Evolutionary conservation across 1,284 basidiomycete species (phyloP).

Genomic region (Boletus austroedulis): DNA sequence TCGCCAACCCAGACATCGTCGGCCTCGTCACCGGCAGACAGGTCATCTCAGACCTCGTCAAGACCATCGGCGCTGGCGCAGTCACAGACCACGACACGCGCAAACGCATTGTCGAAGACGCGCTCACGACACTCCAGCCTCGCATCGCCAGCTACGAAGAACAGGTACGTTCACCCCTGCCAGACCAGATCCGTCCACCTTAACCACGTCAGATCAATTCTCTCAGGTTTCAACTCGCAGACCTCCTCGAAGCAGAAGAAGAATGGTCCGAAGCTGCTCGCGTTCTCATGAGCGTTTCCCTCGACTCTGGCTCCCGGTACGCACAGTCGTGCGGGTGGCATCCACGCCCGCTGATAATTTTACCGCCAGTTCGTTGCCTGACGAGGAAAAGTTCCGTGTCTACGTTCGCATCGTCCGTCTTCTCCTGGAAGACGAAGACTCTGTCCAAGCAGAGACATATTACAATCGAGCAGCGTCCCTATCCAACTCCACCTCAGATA

Average conservation of each 20-base stretch:
- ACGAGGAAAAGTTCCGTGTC: slow-evolving; percentile 84
- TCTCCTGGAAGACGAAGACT: slow-evolving; percentile 93
- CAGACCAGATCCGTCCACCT: slow-evolving; percentile 9
- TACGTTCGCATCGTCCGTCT: slow-evolving; percentile 95
- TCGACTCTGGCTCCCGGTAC: slow-evolving; percentile 88
- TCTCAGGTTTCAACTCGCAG: slow-evolving; percentile 83
- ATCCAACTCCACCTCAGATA: slow-evolving; percentile 74
- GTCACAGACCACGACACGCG: slow-evolving; percentile 57
- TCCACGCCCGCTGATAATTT: slow-evolving; percentile 2
- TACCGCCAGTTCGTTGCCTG: slow-evolving; percentile 58
- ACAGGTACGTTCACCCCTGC: slow-evolving; percentile 59
- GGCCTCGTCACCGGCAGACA: slow-evolving; percentile 84
- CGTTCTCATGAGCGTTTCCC: slow-evolving; percentile 85
- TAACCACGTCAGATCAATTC: slow-evolving; percentile 62
- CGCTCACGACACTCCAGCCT: slow-evolving; percentile 69
- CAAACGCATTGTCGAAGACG: slow-evolving; percentile 71
- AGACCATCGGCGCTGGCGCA: slow-evolving; percentile 52
- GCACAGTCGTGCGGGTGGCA: slow-evolving; percentile 13
- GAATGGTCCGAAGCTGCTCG: slow-evolving; percentile 92
- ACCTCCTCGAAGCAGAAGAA: slow-evolving; percentile 85
- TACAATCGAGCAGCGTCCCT: slow-evolving; percentile 94
- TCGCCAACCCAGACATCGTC: slow-evolving; percentile 75
- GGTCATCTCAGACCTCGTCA: slow-evolving; percentile 79
- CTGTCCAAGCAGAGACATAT: slow-evolving; percentile 91
- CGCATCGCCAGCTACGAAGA: slow-evolving; percentile 89